Evolutionary conservation across 768 basidiomycete genomes (phyloP), one percentile per base, ranked within the genome.

Genomic region (Amanita inopinata): DNA sequence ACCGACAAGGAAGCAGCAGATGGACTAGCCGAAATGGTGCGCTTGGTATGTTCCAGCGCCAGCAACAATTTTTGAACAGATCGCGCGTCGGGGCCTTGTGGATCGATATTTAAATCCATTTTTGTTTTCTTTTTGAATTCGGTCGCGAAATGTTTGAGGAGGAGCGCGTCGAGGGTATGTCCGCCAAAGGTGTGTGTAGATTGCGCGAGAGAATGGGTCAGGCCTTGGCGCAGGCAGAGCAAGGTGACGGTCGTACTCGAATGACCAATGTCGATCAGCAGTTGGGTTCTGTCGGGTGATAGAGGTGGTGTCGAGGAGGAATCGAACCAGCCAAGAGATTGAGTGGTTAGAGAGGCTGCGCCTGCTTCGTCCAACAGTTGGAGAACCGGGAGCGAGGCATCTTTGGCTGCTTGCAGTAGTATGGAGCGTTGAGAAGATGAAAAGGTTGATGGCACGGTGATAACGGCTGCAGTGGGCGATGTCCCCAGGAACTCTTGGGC

Each of bases 91-190:
- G 66, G 50, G 15, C 76, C 67, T 2, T 67, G 66, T 4, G 81
- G 64, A 6, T 71, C 63, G 32, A n/a, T n/a, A n/a, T n/a, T n/a
- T n/a, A 96, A 68, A 0, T 80, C 65, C 17, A 74, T 74, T 61
- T 88, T 90, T 12, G 84, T 92, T 68, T 96, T 99, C 66, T 97
- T 98, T 38, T 86, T 87, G 61, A 99, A 99, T 50, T 99, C 94
- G 57, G 90, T 80, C 40, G 86, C 80, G 60, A 99, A 96, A 69
- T 86, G 87, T 47, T 83, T 82, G 65, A 96, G 78, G 31, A 97
- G 72, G 55, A 80, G 76, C 46, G 78, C 75, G 62, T 91, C 88
- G 53, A 93, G 78, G 46, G 74, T 70, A 50, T 84, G 74, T 0
- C 82, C 86, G 4, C 81, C 79, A 33, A 83, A 58, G 69, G 58